phyloP scores from a whole-genome alignment of 2,329 filamentous ascomycete genomes.

The Talaromyces sp. region DNA sequence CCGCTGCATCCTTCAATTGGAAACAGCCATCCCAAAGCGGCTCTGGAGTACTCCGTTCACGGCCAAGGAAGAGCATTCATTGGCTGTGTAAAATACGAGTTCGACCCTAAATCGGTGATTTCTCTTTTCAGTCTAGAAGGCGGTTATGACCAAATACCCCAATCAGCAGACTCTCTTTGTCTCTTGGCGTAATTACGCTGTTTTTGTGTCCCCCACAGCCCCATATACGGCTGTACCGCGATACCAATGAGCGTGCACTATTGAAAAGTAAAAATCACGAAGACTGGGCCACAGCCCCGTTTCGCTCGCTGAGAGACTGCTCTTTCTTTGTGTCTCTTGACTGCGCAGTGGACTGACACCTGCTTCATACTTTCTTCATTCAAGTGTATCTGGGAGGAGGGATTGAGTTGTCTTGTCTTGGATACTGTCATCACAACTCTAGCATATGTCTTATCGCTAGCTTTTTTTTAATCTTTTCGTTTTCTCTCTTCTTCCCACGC shows the following conservation, averaged over 20 bases:
- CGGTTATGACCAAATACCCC: not conserved
- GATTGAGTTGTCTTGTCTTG: not conserved
- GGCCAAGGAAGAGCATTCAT: not conserved
- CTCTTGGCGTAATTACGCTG: not conserved
- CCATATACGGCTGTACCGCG: not conserved
- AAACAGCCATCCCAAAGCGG: not conserved
- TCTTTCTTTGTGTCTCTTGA: not conserved
- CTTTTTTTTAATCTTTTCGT: not conserved
- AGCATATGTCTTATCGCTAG: not conserved
- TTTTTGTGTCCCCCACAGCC: not conserved
- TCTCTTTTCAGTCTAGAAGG: not conserved
- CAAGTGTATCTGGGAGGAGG: not conserved
- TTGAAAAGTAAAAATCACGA: constrained; percentile 5
- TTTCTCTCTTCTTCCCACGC: not conserved
- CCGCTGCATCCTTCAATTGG: not conserved
- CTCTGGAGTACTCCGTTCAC: not conserved
- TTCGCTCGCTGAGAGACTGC: not conserved
- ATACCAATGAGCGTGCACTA: constrained; percentile 1
- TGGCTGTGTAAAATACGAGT: not conserved
- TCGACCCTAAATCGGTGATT: not conserved
- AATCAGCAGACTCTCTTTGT: not conserved
- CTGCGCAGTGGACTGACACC: not conserved
- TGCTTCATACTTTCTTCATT: not conserved
- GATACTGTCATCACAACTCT: not conserved
- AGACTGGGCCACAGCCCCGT: constrained; percentile 2